phyloP scores from a whole-genome alignment of 768 basidiomycete genomes.

The Hygrocybe coccinea region DNA sequence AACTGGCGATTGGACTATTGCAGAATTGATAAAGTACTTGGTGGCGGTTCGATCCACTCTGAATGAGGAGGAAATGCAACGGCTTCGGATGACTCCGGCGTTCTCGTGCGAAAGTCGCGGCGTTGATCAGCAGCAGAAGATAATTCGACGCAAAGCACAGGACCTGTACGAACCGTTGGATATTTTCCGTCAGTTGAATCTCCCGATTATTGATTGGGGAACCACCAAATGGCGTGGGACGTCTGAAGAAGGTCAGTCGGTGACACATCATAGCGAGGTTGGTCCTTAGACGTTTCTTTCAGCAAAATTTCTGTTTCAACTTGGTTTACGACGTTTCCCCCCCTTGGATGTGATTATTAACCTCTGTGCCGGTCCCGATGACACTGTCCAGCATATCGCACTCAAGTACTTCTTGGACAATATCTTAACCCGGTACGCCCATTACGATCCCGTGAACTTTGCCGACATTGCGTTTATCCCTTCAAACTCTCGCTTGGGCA shows the following conservation, averaged over 20 bases:
- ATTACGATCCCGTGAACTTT: slow-evolving; percentile 55
- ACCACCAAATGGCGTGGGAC: slow-evolving; percentile 71
- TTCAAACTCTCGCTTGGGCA: slow-evolving; percentile 56
- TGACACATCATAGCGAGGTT: not conserved
- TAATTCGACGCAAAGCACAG: slow-evolving; percentile 52
- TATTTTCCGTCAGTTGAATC: slow-evolving; percentile 60
- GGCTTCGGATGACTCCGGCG: slow-evolving; percentile 63
- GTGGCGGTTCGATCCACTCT: slow-evolving; percentile 67
- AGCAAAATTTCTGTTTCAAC: slow-evolving; percentile 77
- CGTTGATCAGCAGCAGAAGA: slow-evolving; percentile 28
- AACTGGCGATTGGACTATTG: slow-evolving; percentile 84
- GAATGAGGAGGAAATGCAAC: slow-evolving; percentile 44
- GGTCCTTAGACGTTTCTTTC: slow-evolving; percentile 4
- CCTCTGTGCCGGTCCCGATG: slow-evolving; percentile 58
- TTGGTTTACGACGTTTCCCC: slow-evolving; percentile 68
- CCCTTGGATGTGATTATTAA: slow-evolving; percentile 60
- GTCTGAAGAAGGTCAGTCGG: slow-evolving; percentile 75
- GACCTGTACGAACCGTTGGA: slow-evolving; percentile 84
- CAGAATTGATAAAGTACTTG: slow-evolving; percentile 82
- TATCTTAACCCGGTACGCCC: slow-evolving; percentile 50
- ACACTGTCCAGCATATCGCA: slow-evolving; percentile 50
- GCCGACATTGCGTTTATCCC: slow-evolving; percentile 73
- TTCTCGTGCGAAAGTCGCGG: slow-evolving; percentile 57
- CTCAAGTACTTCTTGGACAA: slow-evolving; percentile 83
- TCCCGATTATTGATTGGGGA: slow-evolving; percentile 90